Evolutionary conservation across 768 basidiomycete genomes (phyloP).

Genomic region (Naganishia vaughanmartiniae): DNA sequence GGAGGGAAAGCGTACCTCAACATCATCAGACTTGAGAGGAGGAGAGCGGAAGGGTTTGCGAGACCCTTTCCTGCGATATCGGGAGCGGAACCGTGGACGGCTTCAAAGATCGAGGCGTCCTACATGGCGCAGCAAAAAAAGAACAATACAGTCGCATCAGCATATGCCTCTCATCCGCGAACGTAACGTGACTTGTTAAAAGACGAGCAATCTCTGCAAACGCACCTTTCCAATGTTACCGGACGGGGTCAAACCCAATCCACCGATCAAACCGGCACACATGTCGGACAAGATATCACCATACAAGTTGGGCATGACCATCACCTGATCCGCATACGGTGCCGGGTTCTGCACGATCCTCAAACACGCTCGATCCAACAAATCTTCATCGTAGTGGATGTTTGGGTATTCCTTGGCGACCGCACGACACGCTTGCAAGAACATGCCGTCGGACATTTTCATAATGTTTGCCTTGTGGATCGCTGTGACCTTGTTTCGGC

Average conservation of each 20-base stretch:
- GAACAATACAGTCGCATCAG: background rate
- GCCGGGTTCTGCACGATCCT: constrained; percentile 89
- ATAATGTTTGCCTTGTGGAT: constrained; percentile 99
- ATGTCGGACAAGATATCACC: constrained; percentile 92
- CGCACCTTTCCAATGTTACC: constrained; percentile 81
- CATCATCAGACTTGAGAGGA: constrained; percentile 97
- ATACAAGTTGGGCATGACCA: constrained; percentile 98
- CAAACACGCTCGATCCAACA: constrained; percentile 92
- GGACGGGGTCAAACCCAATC: constrained; percentile 92
- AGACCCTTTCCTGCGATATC: constrained; percentile 80
- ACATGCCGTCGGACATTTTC: constrained; percentile 99
- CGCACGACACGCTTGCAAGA: constrained; percentile 92
- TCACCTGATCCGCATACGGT: constrained; percentile 92
- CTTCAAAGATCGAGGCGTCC: constrained; percentile 99
- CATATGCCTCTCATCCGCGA: background rate
- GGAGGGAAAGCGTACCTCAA: constrained; percentile 55
- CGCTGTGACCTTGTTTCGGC: constrained; percentile 88
- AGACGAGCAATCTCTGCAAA: too few relatives aligned
- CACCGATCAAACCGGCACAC: constrained; percentile 97
- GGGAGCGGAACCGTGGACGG: constrained; percentile 98
- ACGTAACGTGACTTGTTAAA: constrained; percentile 55
- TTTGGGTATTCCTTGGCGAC: constrained; percentile 94
- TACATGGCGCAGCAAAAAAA: background rate
- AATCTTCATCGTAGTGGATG: constrained; percentile 91
- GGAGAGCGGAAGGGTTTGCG: constrained; percentile 98